phyloP scores from a whole-genome alignment of 768 basidiomycete species.

The Mycena galopus region DNA sequence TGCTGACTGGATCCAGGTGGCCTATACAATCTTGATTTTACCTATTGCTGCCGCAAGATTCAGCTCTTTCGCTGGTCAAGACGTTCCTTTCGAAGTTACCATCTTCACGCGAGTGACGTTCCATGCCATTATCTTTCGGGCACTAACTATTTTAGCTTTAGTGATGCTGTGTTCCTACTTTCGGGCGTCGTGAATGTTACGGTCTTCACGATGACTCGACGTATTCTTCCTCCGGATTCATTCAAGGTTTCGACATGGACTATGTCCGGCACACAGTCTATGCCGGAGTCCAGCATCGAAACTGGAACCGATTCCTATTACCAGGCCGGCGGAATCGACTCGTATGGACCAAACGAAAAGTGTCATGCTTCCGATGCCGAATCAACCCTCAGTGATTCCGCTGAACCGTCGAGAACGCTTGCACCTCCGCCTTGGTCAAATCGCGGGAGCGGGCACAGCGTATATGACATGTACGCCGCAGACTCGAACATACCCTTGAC shows the following conservation, averaged over 20 bases:
- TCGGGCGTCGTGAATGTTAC: constrained; percentile 55
- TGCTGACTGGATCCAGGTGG: constrained; percentile 52
- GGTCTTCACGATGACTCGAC: constrained; percentile 49
- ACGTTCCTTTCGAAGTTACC: constrained; percentile 57
- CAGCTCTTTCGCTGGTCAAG: constrained; percentile 55
- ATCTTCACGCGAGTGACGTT: constrained; percentile 55
- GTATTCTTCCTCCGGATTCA: constrained; percentile 38
- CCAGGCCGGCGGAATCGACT: constrained; percentile 32
- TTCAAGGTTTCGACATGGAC: constrained; percentile 45
- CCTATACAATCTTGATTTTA: constrained; percentile 61
- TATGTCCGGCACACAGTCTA: constrained; percentile 41
- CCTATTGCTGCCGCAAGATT: constrained; percentile 63
- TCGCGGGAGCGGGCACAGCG: constrained; percentile 27
- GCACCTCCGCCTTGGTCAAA: constrained; percentile 1
- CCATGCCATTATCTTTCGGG: constrained; percentile 25
- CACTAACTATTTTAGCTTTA: constrained; percentile 31
- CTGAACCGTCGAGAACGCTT: constrained; percentile 3
- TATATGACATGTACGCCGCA: constrained; percentile 35
- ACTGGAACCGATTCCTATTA: constrained; percentile 39
- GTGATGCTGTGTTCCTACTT: constrained; percentile 55
- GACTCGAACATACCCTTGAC: constrained; percentile 25
- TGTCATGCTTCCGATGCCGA: not conserved
- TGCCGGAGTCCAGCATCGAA: constrained; percentile 31
- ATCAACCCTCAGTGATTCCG: not conserved
- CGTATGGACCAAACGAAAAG: constrained; percentile 15